A percentile compares a stretch with the other conserved stretches of the same genome.
phyloP scores from a whole-genome alignment of 78 protist species.

The Chrysochromulina parva region DNA sequence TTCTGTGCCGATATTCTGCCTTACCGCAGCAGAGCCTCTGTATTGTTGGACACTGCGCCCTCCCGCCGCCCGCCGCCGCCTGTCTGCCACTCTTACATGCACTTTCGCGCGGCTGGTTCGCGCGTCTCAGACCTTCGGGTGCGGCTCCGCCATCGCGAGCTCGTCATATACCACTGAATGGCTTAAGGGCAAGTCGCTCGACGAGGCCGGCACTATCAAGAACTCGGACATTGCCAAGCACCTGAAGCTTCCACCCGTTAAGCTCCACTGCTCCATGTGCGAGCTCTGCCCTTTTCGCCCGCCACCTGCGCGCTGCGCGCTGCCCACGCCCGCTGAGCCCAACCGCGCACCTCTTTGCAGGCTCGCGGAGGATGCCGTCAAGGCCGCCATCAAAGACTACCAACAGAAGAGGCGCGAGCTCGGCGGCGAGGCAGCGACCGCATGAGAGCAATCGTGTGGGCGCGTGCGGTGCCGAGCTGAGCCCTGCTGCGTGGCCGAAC shows the following conservation, averaged over 20 bases:
- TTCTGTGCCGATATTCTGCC: no score
- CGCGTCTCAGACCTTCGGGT: slow-evolving; percentile 90
- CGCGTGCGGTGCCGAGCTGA: no score
- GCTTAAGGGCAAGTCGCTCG: slow-evolving; percentile 90
- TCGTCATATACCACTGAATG: slow-evolving; percentile 73
- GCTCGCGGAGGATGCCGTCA: slow-evolving; percentile 96
- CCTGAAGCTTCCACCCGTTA: slow-evolving; percentile 96
- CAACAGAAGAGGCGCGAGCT: slow-evolving; percentile 47
- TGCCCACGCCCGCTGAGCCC: no score
- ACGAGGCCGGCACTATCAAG: slow-evolving; percentile 76
- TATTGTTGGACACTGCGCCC: not conserved
- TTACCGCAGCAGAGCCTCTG: no score
- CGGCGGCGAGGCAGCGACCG: no score
- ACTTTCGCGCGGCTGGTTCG: not conserved
- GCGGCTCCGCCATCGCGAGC: slow-evolving; percentile 97
- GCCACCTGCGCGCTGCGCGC: not conserved
- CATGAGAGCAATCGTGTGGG: no score
- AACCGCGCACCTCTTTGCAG: slow-evolving; percentile 22
- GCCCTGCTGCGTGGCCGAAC: no score
- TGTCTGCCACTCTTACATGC: not conserved
- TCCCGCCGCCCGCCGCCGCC: not conserved
- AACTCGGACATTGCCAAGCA: slow-evolving; percentile 91
- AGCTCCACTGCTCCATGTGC: slow-evolving; percentile 92
- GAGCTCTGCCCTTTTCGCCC: no score
- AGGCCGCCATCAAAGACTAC: slow-evolving; percentile 87